These are phyloP conservation scores for Trichoderma lentiforme DNA, from an alignment of 2,329 filamentous ascomycete species.

Conservation along the genomic window DNA sequence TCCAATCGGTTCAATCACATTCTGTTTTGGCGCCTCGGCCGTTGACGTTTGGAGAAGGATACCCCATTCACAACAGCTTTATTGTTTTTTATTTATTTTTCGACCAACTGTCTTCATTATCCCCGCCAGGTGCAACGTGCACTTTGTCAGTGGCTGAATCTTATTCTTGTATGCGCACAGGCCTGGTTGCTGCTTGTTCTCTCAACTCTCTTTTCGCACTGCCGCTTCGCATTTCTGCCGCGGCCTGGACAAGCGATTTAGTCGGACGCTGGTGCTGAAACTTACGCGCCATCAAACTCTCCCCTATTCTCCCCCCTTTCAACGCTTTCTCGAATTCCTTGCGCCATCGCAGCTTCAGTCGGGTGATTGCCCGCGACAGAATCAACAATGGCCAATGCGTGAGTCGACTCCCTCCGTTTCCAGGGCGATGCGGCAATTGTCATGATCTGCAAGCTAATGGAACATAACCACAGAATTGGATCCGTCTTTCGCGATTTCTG, in stretches of 20 bases:
- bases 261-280: not conserved
- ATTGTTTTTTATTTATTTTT: not conserved
- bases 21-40: not conserved
- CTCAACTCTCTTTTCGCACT: not conserved
- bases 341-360: not conserved
- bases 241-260: conserved; percentile 3
- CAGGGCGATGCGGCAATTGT: not conserved
- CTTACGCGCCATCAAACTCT: conserved; percentile 11
- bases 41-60: not conserved
- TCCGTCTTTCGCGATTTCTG: conserved; percentile 85
- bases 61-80: not conserved
- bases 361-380: conserved; percentile 1
- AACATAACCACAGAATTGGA: conserved; percentile 51
- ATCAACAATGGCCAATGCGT: conserved; percentile 24
- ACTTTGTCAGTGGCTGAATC: not conserved
- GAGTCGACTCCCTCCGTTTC: conserved; percentile 14
- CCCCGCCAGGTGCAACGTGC: not conserved
- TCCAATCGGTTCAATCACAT: not conserved
- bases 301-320: not conserved
- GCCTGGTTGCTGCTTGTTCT: not conserved
- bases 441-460: conserved; percentile 8
- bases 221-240: not conserved
- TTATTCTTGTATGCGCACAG: not conserved
- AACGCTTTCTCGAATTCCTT: not conserved
- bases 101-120: not conserved